These are phyloP conservation scores for Aureobasidium mangrovei DNA, from an alignment of 2,329 filamentous ascomycete genomes.

Conservation along the genomic window DNA sequence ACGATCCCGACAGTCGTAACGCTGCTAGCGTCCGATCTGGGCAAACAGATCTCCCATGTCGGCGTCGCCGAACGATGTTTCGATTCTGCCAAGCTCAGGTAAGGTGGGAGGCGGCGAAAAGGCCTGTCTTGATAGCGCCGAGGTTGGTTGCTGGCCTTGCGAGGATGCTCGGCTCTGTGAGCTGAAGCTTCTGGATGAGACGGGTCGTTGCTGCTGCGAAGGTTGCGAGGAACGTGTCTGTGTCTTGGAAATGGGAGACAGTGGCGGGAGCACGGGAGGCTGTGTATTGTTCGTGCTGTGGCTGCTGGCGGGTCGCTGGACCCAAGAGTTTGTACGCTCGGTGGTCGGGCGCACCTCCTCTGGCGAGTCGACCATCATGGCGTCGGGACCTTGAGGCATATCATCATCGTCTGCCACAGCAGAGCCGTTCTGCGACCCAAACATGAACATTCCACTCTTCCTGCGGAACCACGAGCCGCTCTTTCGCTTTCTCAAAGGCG, in stretches of 20 bases:
- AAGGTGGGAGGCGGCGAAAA: constrained; percentile 6
- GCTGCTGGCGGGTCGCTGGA: neutral
- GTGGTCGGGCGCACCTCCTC: neutral
- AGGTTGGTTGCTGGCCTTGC: neutral
- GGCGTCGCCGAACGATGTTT: constrained; percentile 6
- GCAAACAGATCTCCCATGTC: constrained; percentile 12
- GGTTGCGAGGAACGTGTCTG: constrained; percentile 1
- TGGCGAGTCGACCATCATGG: neutral
- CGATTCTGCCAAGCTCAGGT: constrained; percentile 12
- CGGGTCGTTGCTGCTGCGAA: neutral
- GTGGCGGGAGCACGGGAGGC: neutral
- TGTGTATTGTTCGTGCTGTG: constrained; percentile 1
- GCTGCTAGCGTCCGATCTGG: constrained; percentile 6
- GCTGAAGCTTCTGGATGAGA: neutral
- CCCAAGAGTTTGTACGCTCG: neutral
- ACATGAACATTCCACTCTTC: constrained; percentile 26
- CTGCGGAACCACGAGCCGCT: constrained; percentile 29
- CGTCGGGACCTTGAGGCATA: neutral
- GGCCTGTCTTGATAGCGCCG: neutral
- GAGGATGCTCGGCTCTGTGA: constrained; percentile 5
- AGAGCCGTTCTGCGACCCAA: constrained; percentile 1
- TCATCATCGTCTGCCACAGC: neutral
- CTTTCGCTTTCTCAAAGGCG: constrained; percentile 21
- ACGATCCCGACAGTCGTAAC: neutral
- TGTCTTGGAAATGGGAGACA: constrained; percentile 5